phyloP scores from a whole-genome alignment of 2,329 filamentous ascomycete genomes.

The Xylariomycetidae sp. region DNA sequence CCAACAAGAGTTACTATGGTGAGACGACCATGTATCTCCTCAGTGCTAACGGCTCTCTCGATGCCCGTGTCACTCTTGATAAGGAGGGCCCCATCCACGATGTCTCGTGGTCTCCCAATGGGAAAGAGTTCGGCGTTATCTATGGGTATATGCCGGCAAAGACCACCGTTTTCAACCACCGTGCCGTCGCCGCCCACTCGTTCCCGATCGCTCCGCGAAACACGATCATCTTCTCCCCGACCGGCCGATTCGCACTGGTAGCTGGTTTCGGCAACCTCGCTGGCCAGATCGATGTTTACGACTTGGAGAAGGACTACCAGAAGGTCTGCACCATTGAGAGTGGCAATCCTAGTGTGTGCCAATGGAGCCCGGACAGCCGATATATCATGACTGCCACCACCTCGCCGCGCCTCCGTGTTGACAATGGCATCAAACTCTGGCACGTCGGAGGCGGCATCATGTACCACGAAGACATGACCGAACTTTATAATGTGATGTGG shows the following conservation, averaged over 20 bases:
- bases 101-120: constrained; percentile 96
- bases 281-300: constrained; percentile 96
- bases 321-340: constrained; percentile 94
- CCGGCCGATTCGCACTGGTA: constrained; percentile 85
- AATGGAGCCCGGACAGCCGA: constrained; percentile 94
- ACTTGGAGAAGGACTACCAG: constrained; percentile 85
- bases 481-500: constrained; percentile 89
- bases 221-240: constrained; percentile 90
- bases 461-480: constrained; percentile 93
- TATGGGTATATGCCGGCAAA: constrained; percentile 99
- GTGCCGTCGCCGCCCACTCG: constrained; percentile 73
- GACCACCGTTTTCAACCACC: constrained; percentile 93
- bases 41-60: constrained; percentile 84
- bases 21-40: constrained; percentile 96
- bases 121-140: constrained; percentile 93
- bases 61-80: constrained; percentile 85
- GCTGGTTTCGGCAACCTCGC: constrained; percentile 97
- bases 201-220: constrained; percentile 88
- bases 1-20: constrained; percentile 98
- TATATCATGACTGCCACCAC: constrained; percentile 98
- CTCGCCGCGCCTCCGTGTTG: constrained; percentile 87
- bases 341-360: constrained; percentile 90
- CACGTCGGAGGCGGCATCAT: constrained; percentile 82
- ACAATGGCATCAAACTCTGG: constrained; percentile 95
- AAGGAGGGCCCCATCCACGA: constrained; percentile 98